A percentile compares a stretch with the other conserved stretches of the same genome.
phyloP scores from a whole-genome alignment of 2,329 filamentous ascomycete species.

The Aspergillus sp. region DNA sequence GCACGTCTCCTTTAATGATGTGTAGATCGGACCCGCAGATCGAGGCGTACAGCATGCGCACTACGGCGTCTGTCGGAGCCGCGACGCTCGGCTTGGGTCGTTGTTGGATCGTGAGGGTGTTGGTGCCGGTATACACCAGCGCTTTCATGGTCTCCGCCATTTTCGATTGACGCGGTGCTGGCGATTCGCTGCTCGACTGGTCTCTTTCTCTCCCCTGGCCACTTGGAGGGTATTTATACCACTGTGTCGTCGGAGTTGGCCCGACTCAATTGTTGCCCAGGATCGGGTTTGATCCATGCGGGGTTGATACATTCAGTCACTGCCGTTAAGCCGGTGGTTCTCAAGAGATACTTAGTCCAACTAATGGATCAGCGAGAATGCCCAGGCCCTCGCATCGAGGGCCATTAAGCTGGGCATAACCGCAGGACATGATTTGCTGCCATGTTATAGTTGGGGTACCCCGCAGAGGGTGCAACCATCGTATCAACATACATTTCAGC shows the following conservation, averaged over 20 bases:
- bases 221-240: not conserved
- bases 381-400: too few relatives aligned
- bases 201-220: too few relatives aligned
- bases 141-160: slow-evolving; percentile 42
- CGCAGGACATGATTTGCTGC: too few relatives aligned
- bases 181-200: too few relatives aligned
- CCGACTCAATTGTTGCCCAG: not conserved
- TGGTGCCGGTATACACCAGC: slow-evolving; percentile 41
- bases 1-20: slow-evolving; percentile 54
- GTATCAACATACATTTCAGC: too few relatives aligned
- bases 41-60: slow-evolving; percentile 48
- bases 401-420: too few relatives aligned
- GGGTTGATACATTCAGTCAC: not conserved
- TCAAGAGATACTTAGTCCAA: too few relatives aligned
- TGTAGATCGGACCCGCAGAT: slow-evolving; percentile 58
- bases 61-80: slow-evolving; percentile 47
- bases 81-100: slow-evolving; percentile 41
- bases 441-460: too few relatives aligned
- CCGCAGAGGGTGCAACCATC: too few relatives aligned
- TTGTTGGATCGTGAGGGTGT: slow-evolving; percentile 39
- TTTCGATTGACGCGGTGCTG: not conserved
- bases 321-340: not conserved
- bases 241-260: not conserved
- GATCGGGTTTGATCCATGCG: not conserved
- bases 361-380: too few relatives aligned